Evolutionary conservation across 495 filamentous ascomycete species (phyloP), one percentile per base, ranked within the genome.

Genomic region (Aspergillus taichungensis): DNA sequence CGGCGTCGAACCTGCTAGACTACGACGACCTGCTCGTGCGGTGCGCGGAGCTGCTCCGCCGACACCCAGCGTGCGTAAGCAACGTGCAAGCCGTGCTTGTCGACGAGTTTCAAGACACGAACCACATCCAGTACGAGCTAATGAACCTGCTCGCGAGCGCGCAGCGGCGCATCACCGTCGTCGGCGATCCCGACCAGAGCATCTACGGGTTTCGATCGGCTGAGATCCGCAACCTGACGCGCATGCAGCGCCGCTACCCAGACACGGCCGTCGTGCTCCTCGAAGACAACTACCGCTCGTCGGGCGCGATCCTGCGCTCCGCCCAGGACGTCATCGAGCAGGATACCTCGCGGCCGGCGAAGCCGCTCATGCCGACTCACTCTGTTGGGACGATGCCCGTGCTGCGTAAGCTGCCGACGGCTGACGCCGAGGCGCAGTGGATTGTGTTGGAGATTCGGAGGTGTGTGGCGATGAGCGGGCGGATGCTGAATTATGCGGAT

Each of bases 181-280:
- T 99, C 11, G 92, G 94, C 10, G 92, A 99, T 58, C 94, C 94
- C 6, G 92, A 99, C 59, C 94, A 99, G 57, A 95, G 90, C 53
- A 99, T 99, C 42, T 99, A 99, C 57, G 87, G 91, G 5, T 99
- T 94, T 71, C 83, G 94, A n/a, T 91, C 88, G 5, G 94, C 94
- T 13, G 92, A 99, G 63, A 90, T 94, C 51, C 79, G 84, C 59
- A 99, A 99, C 59, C 71, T 97, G 32, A 75, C 77, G 48, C 75
- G 83, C 2, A 83, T 99, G 79, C 76, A 85, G 46, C 67, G 66
- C 33, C 78, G 82, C 34, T 96, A 88, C 56, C 77, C 78, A 0
- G 80, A 86, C 35, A 91, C 88, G 1, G 74, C 85, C 0, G 77
- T 90, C 13, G 82, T 96, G 13, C 79, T 88, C 12, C 71, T 99